Base-by-base conservation (phyloP, 306 rosid species). In the Begonia loranthoides region DNA sequence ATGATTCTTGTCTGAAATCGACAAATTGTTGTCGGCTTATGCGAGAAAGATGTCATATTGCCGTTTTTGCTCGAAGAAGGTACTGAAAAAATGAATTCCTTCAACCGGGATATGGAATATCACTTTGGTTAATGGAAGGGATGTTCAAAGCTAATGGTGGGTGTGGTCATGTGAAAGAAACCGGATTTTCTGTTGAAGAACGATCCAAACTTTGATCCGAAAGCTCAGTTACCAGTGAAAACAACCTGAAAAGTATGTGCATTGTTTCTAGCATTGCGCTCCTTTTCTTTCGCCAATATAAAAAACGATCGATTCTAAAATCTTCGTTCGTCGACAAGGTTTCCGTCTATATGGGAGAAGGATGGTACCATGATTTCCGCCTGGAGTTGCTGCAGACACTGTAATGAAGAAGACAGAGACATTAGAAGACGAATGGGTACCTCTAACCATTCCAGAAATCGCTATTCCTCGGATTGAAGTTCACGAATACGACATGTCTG, bases 121-220 rank as follows among this genome's bases (percentile, higher is more conserved):
- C 96, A 45, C 85, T 92, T 41, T 87, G 99, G 96, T 49, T 92
- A 82, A 92, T 92, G 99, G 79, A 92, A 22, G 99, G 99, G 50
- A 92, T 92, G 96, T 92, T 92, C 75, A 83, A 66, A 77, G 81
- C 94, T 68, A 87, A 92, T 57, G 94, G 94, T 48, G 78, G 82
- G 55, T 92, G 99, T 40, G 99, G 99, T 51, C 86, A 83, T 60
- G 82, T 92, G 60, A 92, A 92, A 83, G 73, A 92, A 92, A 75
- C 99, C 99, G 38, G 93, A 86, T 39, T 75, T 78, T 69, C 71
- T 92, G 17, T 45, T 92, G 59, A 64, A 57, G 47, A 40, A 56
- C 28, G 83, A 65, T 52, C 76, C 82, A 38, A 55, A 80, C 60
- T 92, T 92, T 17, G 88, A 83, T 64, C 96, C 99, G 39, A 76